These are phyloP conservation scores for Solanum hybrid DNA, from an alignment of 305 asterid species.

Conservation along the genomic window DNA sequence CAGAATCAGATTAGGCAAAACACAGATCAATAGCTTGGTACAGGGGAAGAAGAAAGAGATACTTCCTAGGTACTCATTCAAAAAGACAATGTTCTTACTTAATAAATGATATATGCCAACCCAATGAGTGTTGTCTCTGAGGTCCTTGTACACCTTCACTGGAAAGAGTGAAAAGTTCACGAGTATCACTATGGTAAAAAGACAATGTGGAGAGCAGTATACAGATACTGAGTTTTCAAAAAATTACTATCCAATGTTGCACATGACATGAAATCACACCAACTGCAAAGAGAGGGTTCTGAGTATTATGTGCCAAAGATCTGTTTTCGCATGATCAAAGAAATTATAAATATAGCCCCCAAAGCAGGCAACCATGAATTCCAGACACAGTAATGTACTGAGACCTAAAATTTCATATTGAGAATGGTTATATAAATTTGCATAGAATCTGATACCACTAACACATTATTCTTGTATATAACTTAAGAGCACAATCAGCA, in stretches of 20 bases:
- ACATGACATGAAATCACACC: neutral
- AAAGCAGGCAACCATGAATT: neutral
- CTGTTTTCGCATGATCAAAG: neutral
- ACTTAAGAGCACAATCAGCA: neutral
- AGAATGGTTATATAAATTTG: neutral
- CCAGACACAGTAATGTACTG: neutral
- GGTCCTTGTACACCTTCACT: slow-evolving; percentile 48
- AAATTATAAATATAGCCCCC: neutral
- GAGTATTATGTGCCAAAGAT: neutral
- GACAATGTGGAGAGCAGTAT: neutral
- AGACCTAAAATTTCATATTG: neutral
- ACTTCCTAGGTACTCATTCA: neutral
- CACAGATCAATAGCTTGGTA: neutral
- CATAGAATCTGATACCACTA: neutral
- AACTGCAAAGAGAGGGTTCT: neutral
- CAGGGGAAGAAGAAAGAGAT: neutral
- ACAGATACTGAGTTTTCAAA: neutral
- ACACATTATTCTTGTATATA: neutral
- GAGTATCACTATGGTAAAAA: neutral
- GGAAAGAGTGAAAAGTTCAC: neutral
- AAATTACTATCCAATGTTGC: neutral
- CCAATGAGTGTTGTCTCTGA: slow-evolving; percentile 44
- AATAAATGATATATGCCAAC: slow-evolving; percentile 77
- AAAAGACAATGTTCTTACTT: slow-evolving; percentile 39
- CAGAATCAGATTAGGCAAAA: neutral